Conservation (phyloP, 352 stramenopile genomes). For the Globisporangium cylindrosporum region DNA sequence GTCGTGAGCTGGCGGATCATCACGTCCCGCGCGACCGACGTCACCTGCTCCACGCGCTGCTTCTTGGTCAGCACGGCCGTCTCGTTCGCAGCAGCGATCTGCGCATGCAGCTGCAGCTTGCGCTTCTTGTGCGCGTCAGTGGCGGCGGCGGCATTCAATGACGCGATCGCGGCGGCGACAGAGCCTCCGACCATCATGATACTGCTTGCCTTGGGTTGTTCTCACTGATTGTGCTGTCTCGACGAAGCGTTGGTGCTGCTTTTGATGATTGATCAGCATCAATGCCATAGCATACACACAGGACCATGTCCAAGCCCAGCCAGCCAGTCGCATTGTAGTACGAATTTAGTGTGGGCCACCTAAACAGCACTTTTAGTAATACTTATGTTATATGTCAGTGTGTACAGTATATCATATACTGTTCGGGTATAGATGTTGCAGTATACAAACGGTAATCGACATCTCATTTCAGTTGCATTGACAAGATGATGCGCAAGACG, state of each 20-base stretch:
- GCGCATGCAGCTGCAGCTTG: slow-evolving; percentile 4
- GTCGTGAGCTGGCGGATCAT: slow-evolving; percentile 63
- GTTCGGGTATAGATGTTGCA: no score
- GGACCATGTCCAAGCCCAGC: not conserved
- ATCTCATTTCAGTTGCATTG: not conserved
- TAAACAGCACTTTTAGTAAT: not conserved
- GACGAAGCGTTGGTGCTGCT: not conserved
- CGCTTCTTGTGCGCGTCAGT: slow-evolving; percentile 6
- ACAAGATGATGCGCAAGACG: slow-evolving; percentile 49
- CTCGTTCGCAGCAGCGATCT: not conserved
- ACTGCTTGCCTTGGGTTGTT: not conserved
- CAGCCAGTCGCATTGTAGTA: not conserved
- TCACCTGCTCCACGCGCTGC: slow-evolving; percentile 57
- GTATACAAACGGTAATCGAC: not conserved
- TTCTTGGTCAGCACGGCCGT: slow-evolving; percentile 39
- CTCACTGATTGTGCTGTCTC: no score
- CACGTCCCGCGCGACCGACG: slow-evolving; percentile 62
- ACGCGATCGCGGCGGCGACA: slow-evolving; percentile 4
- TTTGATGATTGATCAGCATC: not conserved
- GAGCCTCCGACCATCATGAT: slow-evolving; percentile 3
- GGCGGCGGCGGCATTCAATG: slow-evolving; percentile 1
- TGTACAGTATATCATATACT: no score
- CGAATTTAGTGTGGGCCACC: not conserved
- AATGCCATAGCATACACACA: no score
- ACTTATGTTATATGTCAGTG: not conserved